Base-by-base conservation (phyloP, 78 protist species). In the Carpediemonas membranifera region DNA sequence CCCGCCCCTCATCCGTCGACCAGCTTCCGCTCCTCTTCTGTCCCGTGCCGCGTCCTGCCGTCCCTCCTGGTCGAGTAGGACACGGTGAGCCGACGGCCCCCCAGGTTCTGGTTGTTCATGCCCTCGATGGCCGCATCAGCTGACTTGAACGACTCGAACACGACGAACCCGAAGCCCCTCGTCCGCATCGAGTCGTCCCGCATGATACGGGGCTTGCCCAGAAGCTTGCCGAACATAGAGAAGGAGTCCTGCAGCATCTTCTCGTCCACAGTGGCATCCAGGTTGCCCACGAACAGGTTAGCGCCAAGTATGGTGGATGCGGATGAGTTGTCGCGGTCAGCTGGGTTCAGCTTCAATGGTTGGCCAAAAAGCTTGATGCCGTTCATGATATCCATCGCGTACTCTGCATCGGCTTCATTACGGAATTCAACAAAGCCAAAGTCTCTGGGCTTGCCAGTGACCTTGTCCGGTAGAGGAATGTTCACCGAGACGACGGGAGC, bases 391-490 rank as follows among this genome's bases (percentile, higher is more conserved):
- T n/a, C 33, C 24, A n/a, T 21, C 24, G 55, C 55, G 24, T 51
- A 51, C 21, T n/a, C 24, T 51, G 55, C 55, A 51, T 51, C 55
- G 24, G 24, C 21, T 51, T 51, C 55, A n/a, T 21, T n/a, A 51
- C 55, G 55, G 24, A 51, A 51, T 51, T 51, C 55, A n/a, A 51
- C 55, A 51, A 51, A 51, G 21, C 55, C 55, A 51, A n/a, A 51
- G 21, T 24, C 55, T 51, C 24, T 21, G 24, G 21, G 21, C 24
- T 51, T 24, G 24, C 24, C 24, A n/a, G 55, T 51, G 55, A 51
- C 55, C 24, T 24, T 51, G 24, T 51, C 55, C n/a, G n/a, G n/a
- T 51, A n/a, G 21, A 51, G 55, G 55, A 51, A 51, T 51, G 24
- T 51, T n/a, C 21, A 51, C 55, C 24, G 55, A 51, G 24, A 51